A percentile compares a stretch with the other conserved stretches of the same genome.
Conservation (phyloP, 495 filamentous ascomycete genomes). For the Penicilliopsis zonata region DNA sequence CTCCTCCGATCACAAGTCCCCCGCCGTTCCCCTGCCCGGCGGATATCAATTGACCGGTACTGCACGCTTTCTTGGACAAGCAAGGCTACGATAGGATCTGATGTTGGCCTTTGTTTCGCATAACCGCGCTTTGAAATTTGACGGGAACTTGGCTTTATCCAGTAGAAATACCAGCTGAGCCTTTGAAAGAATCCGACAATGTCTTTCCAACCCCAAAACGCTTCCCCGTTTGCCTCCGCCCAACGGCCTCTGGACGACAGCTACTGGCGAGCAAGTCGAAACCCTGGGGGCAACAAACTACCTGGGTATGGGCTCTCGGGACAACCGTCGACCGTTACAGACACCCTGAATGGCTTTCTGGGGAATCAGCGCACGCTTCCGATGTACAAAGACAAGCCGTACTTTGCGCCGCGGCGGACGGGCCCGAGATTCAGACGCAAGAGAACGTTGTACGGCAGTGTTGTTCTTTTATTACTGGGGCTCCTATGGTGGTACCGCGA, state of each 20-base stretch:
- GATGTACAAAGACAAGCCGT: conserved; percentile 99
- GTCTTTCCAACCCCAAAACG: conserved; percentile 42
- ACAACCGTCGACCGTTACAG: conserved; percentile 19
- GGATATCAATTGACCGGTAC: too few species aligned
- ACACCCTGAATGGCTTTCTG: conserved; percentile 40
- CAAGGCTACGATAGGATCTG: too few species aligned
- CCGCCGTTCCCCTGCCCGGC: too few species aligned
- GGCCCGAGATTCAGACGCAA: conserved; percentile 21
- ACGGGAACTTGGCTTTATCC: too few species aligned
- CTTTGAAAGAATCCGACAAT: conserved; percentile 9
- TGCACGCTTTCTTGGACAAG: too few species aligned
- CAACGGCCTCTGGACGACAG: conserved; percentile 57
- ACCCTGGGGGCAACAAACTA: conserved; percentile 18
- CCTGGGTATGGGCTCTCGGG: conserved; percentile 28
- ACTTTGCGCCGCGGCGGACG: conserved; percentile 37
- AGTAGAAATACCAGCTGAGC: too few species aligned
- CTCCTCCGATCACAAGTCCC: too few species aligned
- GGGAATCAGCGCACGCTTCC: conserved; percentile 54
- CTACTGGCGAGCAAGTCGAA: conserved; percentile 48
- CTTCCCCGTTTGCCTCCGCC: conserved; percentile 57
- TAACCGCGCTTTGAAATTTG: too few species aligned
- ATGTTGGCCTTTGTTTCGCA: too few species aligned
- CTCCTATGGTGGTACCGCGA: conserved; percentile 36
- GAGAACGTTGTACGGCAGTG: conserved; percentile 12
- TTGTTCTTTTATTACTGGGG: conserved; percentile 22